These are phyloP conservation scores for Backusella luteola DNA, from an alignment of 192 early-diverging fungal species.

Conservation along the genomic window DNA sequence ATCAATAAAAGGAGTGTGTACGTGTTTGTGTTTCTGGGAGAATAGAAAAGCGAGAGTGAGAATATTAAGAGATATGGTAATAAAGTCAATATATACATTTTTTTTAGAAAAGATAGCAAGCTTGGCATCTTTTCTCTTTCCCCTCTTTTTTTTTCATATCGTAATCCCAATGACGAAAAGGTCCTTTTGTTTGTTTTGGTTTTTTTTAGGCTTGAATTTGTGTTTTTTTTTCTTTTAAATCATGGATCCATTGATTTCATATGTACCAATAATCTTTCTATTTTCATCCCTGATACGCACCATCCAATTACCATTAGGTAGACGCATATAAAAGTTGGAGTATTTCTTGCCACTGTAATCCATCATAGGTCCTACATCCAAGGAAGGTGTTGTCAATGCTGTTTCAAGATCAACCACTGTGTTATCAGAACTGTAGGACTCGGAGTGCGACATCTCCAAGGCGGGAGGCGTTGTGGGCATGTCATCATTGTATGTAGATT, in stretches of 20 bases:
- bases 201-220: not conserved
- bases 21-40: not conserved
- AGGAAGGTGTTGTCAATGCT: not conserved
- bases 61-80: not conserved
- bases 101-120: not conserved
- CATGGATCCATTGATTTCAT: slow-evolving; percentile 33
- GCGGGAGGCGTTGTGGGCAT: not conserved
- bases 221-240: slow-evolving; percentile 16
- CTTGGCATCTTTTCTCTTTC: not conserved
- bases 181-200: not conserved
- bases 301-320: slow-evolving; percentile 37
- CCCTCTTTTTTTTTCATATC: not conserved
- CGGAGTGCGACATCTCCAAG: not conserved
- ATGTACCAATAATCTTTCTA: slow-evolving; percentile 35
- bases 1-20: not conserved
- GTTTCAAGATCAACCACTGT: not conserved
- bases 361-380: not conserved
- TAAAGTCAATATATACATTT: not conserved
- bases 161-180: not conserved
- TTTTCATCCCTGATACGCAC: slow-evolving; percentile 28
- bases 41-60: not conserved
- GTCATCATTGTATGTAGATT: not conserved
- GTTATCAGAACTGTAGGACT: not conserved
- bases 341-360: slow-evolving; percentile 22
- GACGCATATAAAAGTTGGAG: slow-evolving; percentile 36